Conservation (phyloP, 495 filamentous ascomycete genomes). For the Neurospora sp. region DNA sequence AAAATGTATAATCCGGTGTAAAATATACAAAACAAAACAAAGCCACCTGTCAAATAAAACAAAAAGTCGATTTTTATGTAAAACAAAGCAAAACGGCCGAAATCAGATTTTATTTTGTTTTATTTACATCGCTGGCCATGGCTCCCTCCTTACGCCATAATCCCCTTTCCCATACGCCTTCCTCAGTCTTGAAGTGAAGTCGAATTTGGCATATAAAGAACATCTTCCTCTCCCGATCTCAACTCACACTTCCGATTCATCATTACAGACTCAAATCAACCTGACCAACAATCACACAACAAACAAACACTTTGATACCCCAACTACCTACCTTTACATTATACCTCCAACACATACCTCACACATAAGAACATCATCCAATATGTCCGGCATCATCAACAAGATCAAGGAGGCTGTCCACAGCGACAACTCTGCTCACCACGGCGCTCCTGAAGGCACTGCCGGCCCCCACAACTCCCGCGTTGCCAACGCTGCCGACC, state of each 20-base stretch:
- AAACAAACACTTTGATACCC: constrained; percentile 4
- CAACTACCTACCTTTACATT: neutral
- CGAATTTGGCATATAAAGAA: neutral
- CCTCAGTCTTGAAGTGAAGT: neutral
- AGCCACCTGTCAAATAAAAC: too few species aligned
- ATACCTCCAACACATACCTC: neutral
- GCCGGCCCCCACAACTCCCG: constrained; percentile 28
- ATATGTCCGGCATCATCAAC: constrained; percentile 59
- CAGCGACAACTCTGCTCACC: constrained; percentile 23
- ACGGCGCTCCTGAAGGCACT: constrained; percentile 28
- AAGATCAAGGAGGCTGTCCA: constrained; percentile 65
- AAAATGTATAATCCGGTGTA: too few species aligned
- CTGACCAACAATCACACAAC: neutral
- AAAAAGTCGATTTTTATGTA: too few species aligned
- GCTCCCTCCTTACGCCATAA: neutral
- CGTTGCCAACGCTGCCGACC: constrained; percentile 36
- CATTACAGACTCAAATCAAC: neutral
- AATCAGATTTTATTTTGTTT: too few species aligned
- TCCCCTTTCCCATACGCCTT: neutral
- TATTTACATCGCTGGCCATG: neutral
- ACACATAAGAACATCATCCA: constrained; percentile 19
- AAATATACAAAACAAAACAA: too few species aligned
- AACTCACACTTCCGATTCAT: neutral
- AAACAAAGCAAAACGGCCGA: too few species aligned
- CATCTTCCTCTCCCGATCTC: neutral